Evolutionary conservation across 148 eudicot genomes (phyloP).

Genomic region (Simmondsia chinensis): DNA sequence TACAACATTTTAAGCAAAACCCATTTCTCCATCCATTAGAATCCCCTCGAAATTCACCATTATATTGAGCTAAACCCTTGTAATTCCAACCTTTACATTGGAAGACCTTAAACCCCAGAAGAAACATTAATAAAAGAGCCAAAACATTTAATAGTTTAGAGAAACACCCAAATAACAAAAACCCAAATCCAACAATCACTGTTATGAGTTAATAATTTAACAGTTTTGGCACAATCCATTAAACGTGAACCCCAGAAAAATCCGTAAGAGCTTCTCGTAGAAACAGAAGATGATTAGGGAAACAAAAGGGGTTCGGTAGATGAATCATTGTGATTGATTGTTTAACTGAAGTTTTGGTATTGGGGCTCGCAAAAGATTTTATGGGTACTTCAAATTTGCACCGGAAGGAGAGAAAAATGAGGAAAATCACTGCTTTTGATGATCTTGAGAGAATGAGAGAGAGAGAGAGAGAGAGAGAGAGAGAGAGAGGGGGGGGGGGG

Average conservation of each 20-base stretch:
- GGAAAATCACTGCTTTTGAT: too few relatives aligned
- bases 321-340: too few relatives aligned
- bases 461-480: too few relatives aligned
- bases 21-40: conserved; percentile 20
- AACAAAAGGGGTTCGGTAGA: too few relatives aligned
- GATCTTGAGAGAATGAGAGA: too few relatives aligned
- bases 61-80: conserved; percentile 18
- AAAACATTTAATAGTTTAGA: conserved; percentile 20
- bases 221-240: conserved; percentile 46
- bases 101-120: conserved; percentile 31
- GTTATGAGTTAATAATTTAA: conserved; percentile 27
- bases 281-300: too few relatives aligned
- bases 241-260: conserved; percentile 16
- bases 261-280: conserved; percentile 20
- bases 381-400: too few relatives aligned
- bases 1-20: conserved; percentile 13
- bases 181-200: conserved; percentile 50
- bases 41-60: conserved; percentile 23
- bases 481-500: too few relatives aligned
- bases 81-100: conserved; percentile 14
- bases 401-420: too few relatives aligned
- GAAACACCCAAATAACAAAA: conserved; percentile 39
- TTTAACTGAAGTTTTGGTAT: too few relatives aligned
- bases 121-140: conserved; percentile 25
- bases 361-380: too few relatives aligned